Percentiles rank a stretch among this genome's conserved stretches.
phyloP scores from a whole-genome alignment of 345 rosid species.

The Eucalyptus erythrocorys region DNA sequence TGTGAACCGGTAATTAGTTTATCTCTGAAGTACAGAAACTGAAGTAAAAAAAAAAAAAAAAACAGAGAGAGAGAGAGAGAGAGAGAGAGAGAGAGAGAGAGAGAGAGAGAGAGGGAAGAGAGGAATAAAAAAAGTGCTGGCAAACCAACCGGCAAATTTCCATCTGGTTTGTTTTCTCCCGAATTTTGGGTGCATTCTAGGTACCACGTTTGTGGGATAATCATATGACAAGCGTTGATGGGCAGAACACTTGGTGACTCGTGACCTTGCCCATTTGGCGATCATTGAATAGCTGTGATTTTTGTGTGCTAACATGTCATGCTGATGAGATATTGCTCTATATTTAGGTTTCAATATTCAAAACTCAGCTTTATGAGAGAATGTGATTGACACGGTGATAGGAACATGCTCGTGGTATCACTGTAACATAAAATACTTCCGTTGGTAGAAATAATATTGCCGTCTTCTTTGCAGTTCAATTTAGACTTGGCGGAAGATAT shows the following conservation, averaged over 20 bases:
- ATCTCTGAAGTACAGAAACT: not conserved
- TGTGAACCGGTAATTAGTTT: not conserved
- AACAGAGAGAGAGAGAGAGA: too few species aligned
- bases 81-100: too few species aligned
- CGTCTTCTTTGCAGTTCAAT: not conserved
- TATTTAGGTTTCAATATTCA: not conserved
- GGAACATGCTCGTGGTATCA: too few species aligned
- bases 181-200: not conserved
- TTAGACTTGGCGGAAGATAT: not conserved
- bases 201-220: not conserved
- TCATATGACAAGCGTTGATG: not conserved
- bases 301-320: not conserved
- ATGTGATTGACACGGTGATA: not conserved
- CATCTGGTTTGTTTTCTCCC: not conserved
- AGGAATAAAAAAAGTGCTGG: not conserved
- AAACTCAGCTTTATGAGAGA: not conserved
- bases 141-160: not conserved
- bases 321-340: not conserved
- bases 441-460: not conserved
- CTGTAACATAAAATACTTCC: not conserved
- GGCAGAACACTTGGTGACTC: not conserved
- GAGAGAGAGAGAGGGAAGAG: not conserved
- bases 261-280: not conserved
- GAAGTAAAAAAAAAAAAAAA: not conserved
- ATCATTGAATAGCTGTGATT: not conserved